A percentile compares a stretch with the other conserved stretches of the same genome.
Conservation (phyloP, 768 basidiomycete genomes). For the Lactifluus hygrophoroides region DNA sequence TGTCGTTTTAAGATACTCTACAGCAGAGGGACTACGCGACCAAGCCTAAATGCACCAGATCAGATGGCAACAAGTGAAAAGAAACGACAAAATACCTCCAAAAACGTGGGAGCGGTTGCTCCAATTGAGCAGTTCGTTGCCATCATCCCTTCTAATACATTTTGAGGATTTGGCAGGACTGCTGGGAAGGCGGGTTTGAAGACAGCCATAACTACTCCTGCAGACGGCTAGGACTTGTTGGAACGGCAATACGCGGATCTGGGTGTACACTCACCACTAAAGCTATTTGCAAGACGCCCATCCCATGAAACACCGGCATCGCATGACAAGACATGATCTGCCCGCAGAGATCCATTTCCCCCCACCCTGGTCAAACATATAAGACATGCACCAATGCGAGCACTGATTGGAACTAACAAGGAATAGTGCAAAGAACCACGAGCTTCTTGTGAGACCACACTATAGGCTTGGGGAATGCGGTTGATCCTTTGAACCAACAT, state of each 20-base stretch:
- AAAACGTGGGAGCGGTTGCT: constrained; percentile 27
- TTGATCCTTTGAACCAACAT: constrained; percentile 20
- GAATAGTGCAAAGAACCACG: constrained; percentile 10
- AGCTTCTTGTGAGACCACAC: constrained; percentile 19
- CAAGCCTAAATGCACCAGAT: constrained; percentile 20
- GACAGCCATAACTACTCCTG: constrained; percentile 25
- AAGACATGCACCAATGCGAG: background rate
- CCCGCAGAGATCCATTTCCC: constrained; percentile 23
- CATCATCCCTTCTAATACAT: constrained; percentile 24
- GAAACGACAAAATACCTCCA: constrained; percentile 24
- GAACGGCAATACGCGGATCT: background rate
- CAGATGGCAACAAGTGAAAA: background rate
- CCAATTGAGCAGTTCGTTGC: constrained; percentile 22
- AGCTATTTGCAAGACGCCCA: constrained; percentile 25
- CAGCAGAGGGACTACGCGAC: constrained; percentile 18
- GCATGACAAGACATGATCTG: constrained; percentile 24
- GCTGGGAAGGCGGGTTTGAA: constrained; percentile 27
- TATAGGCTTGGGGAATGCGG: constrained; percentile 26
- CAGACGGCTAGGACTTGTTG: constrained; percentile 19
- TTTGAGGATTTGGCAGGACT: constrained; percentile 26
- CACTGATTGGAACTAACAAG: constrained; percentile 1
- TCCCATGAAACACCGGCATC: constrained; percentile 29
- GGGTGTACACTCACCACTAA: constrained; percentile 19
- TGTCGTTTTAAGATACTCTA: constrained; percentile 21
- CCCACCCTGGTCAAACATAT: constrained; percentile 13